Evolutionary conservation across 2,329 filamentous ascomycete genomes (phyloP).

Genomic region (Trichoderma sp.): DNA sequence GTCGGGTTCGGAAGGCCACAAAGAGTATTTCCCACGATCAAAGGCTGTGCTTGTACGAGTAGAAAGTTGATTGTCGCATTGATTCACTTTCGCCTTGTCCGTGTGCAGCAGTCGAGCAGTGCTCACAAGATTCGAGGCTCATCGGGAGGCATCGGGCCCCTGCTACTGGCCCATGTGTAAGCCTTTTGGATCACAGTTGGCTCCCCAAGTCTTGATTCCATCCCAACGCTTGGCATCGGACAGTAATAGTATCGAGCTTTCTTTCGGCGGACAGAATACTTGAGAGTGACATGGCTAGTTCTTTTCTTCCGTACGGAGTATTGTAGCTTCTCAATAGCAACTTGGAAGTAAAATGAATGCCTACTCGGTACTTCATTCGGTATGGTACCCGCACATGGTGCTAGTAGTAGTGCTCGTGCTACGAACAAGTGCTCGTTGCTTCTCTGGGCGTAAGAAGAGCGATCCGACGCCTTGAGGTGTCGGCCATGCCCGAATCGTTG

Average conservation of each 20-base stretch:
- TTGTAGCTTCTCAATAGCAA: neutral
- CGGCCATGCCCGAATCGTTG: constrained; percentile 18
- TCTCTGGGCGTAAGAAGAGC: neutral
- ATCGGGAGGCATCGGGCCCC: neutral
- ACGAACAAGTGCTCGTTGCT: neutral
- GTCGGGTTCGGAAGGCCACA: neutral
- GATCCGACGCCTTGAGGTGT: constrained; percentile 1
- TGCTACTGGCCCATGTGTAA: neutral
- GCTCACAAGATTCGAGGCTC: neutral
- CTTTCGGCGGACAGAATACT: neutral
- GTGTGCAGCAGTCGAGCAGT: neutral
- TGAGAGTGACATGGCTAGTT: neutral
- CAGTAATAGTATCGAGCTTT: neutral
- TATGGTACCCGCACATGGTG: constrained; percentile 4
- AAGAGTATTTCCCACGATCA: neutral
- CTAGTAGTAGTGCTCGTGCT: neutral
- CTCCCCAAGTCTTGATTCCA: neutral
- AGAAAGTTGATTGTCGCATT: neutral
- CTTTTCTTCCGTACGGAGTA: neutral
- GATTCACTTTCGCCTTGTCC: neutral
- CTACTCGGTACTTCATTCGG: constrained; percentile 13
- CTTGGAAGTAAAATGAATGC: neutral
- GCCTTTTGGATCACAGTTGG: neutral
- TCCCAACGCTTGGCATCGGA: neutral
- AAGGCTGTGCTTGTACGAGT: neutral